These are phyloP conservation scores for Malus hybrid DNA, from an alignment of 331 rosid genomes.

Conservation along the genomic window DNA sequence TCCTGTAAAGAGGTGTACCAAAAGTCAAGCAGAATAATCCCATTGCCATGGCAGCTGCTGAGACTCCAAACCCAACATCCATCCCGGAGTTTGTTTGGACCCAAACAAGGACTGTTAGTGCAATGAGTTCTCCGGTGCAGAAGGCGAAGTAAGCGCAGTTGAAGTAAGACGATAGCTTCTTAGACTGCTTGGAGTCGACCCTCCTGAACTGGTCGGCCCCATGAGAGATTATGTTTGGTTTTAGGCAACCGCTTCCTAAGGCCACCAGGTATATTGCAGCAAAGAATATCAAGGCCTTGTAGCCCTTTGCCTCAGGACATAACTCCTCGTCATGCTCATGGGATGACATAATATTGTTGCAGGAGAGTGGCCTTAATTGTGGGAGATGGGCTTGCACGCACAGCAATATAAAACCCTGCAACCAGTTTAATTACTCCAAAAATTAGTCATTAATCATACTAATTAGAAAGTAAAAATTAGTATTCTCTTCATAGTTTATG, in stretches of 20 bases:
- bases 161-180: slow-evolving; percentile 52
- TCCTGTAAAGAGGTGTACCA: slow-evolving; percentile 29
- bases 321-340: neutral
- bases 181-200: slow-evolving; percentile 31
- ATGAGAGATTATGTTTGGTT: slow-evolving; percentile 57
- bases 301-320: slow-evolving; percentile 43
- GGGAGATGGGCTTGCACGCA: slow-evolving; percentile 54
- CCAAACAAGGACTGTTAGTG: slow-evolving; percentile 63
- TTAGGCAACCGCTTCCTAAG: slow-evolving; percentile 61
- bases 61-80: slow-evolving; percentile 61
- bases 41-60: slow-evolving; percentile 43
- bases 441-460: neutral
- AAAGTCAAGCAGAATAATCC: slow-evolving; percentile 33
- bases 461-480: neutral
- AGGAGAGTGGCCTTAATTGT: slow-evolving; percentile 36
- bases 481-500: neutral
- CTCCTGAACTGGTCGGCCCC: slow-evolving; percentile 59
- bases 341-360: slow-evolving; percentile 22
- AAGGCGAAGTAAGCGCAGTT: slow-evolving; percentile 55
- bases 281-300: slow-evolving; percentile 39
- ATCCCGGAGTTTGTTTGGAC: slow-evolving; percentile 58
- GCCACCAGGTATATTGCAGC: slow-evolving; percentile 55
- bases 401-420: slow-evolving; percentile 52
- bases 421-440: neutral
- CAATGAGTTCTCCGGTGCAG: slow-evolving; percentile 48